Conservation (phyloP, 495 filamentous ascomycete genomes). For the Penicillium alfredii region DNA sequence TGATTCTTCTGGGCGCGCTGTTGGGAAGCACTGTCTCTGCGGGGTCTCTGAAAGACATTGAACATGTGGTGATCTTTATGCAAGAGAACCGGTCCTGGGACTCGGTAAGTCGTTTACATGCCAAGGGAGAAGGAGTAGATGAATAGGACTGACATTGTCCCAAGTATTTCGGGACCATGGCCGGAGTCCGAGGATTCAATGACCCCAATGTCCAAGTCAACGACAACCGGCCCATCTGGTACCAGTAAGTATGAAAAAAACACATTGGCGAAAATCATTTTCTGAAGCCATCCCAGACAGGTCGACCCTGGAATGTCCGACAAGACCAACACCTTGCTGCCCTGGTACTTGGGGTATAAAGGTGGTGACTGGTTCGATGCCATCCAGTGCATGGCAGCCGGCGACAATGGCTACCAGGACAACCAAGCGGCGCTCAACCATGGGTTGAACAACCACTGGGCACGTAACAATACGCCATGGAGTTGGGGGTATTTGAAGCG, state of each 20-base stretch:
- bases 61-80: conserved; percentile 57
- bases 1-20: conserved; percentile 15
- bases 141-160: too few relatives aligned
- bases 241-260: conserved; percentile 34
- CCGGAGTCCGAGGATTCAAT: conserved; percentile 50
- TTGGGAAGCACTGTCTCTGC: conserved; percentile 19
- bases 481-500: conserved; percentile 47
- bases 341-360: conserved; percentile 49
- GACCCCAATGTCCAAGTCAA: conserved; percentile 54
- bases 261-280: not conserved
- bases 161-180: conserved; percentile 54
- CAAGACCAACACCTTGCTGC: conserved; percentile 35
- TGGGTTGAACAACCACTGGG: conserved; percentile 49
- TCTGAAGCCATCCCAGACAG: conserved; percentile 3
- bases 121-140: too few relatives aligned
- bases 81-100: conserved; percentile 46
- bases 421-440: conserved; percentile 48
- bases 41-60: conserved; percentile 45
- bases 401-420: conserved; percentile 43
- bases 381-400: conserved; percentile 51
- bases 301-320: conserved; percentile 19
- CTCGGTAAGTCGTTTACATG: conserved; percentile 18
- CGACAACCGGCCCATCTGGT: conserved; percentile 38
- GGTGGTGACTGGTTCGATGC: conserved; percentile 41
- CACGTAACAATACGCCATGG: conserved; percentile 48